Base-by-base conservation (phyloP, 202 grass and related monocot species). In the Schoenoplectus triqueter region DNA sequence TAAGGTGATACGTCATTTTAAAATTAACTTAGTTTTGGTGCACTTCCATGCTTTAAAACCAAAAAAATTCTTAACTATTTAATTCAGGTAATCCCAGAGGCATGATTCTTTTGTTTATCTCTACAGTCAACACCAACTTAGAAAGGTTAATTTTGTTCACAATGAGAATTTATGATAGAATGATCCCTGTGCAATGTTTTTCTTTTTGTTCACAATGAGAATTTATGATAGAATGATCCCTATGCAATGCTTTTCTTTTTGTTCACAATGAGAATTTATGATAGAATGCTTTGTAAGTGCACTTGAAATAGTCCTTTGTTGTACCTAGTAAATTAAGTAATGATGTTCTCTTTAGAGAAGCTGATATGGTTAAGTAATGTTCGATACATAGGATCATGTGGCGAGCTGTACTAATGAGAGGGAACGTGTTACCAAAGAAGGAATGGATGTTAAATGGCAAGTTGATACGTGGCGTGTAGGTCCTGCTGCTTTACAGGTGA, bases 401-500 rank as follows among this genome's bases (percentile, higher is more conserved):
- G 95, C 93, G 44, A 98, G 92, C 61, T 98, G 91, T 61, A 78
- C 77, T 9, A 82, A 91, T 64, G 95, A 98, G 86, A 95, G 95
- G 89, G 84, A 81, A 64, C 92, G 95, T 56, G 84, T 98, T 66
- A 84, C 85, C 72, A 90, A 91, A 44, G 93, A 87, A 80, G 95
- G 95, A 66, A 84, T 88, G 72, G 90, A 93, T 87, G 95, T 98
- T 66, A 98, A 92, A 92, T 98, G 95, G 95, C 91, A 93, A 88
- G 86, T 93, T 75, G 95, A 98, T 85, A 95, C 95, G 0, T 98
- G 95, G 95, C 86, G 95, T 80, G 92, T 98, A 7, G 95, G 95
- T 84, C 73, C 95, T 82, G 95, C 92, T 92, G 92, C 95, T 61
- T 89, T 98, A 86, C 95, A 98, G 95, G 95, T 98, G 40, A 55